Percentiles rank a stretch among this genome's conserved stretches.
Evolutionary conservation across 2,329 filamentous ascomycete genomes (phyloP).

Genomic region (Aureobasidium zeae): DNA sequence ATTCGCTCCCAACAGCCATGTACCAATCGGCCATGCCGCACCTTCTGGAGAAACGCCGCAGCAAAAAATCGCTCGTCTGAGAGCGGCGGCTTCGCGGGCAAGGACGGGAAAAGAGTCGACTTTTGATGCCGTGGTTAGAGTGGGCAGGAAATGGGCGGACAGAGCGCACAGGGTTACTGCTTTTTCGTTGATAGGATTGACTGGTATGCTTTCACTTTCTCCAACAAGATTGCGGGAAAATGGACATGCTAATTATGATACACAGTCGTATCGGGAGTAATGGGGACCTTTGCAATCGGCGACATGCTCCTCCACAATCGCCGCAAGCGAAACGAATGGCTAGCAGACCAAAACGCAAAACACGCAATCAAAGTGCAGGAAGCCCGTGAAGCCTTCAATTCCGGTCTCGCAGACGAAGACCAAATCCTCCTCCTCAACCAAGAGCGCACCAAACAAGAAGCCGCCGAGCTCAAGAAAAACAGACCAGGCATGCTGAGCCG

Average conservation of each 20-base stretch:
- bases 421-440: constrained; percentile 44
- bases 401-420: constrained; percentile 40
- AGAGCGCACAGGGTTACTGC: constrained; percentile 52
- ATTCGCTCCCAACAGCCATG: constrained; percentile 11
- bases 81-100: constrained; percentile 40
- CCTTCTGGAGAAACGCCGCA: constrained; percentile 43
- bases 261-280: constrained; percentile 48
- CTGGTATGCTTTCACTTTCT: constrained; percentile 43
- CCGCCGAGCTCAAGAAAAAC: constrained; percentile 35
- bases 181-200: constrained; percentile 51
- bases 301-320: constrained; percentile 62
- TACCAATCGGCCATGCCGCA: constrained; percentile 27
- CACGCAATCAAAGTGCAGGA: constrained; percentile 34
- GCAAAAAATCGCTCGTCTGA: constrained; percentile 44
- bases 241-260: neutral
- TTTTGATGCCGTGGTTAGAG: constrained; percentile 46
- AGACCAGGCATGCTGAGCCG: constrained; percentile 30
- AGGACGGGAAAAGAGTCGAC: constrained; percentile 42
- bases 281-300: constrained; percentile 55
- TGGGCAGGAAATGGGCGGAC: constrained; percentile 50
- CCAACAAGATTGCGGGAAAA: too few relatives aligned
- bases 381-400: constrained; percentile 35
- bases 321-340: constrained; percentile 53
- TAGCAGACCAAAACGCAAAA: constrained; percentile 43
- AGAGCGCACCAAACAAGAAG: constrained; percentile 55